These are phyloP conservation scores for Trichophyton simii DNA, from an alignment of 2,329 filamentous ascomycete genomes.

Conservation along the genomic window DNA sequence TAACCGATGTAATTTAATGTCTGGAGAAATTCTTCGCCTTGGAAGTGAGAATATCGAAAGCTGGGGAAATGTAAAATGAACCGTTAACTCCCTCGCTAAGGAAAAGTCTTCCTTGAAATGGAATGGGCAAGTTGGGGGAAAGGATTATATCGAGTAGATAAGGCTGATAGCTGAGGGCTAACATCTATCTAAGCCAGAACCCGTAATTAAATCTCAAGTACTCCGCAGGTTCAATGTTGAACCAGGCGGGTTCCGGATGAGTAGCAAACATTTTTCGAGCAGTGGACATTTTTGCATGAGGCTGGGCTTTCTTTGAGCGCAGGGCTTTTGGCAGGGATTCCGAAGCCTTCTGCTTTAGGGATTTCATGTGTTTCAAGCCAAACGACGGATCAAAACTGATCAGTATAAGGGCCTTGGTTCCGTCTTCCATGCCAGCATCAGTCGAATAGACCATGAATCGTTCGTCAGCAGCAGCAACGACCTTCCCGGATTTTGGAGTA, in stretches of 20 bases:
- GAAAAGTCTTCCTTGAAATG: not conserved
- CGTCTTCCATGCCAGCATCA: constrained; percentile 3
- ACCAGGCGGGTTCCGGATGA: constrained; percentile 9
- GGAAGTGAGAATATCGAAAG: not conserved
- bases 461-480: constrained; percentile 13
- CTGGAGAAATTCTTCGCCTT: not conserved
- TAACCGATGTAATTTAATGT: not conserved
- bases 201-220: constrained; percentile 11
- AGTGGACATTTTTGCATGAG: not conserved
- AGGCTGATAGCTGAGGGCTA: not conserved
- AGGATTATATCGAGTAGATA: not conserved
- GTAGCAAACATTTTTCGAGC: constrained; percentile 4
- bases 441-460: constrained; percentile 14
- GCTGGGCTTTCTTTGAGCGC: not conserved
- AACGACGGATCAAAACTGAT: constrained; percentile 15
- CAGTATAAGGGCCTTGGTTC: constrained; percentile 10
- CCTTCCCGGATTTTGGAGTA: constrained; percentile 18
- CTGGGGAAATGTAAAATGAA: not conserved
- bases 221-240: constrained; percentile 10
- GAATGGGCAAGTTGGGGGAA: not conserved
- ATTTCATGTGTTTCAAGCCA: constrained; percentile 10
- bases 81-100: constrained; percentile 1
- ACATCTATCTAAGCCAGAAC: constrained; percentile 14
- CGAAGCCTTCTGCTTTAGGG: not conserved
- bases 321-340: not conserved